Evolutionary conservation across 2,329 filamentous ascomycete species (phyloP).

Genomic region (Apiospora koreana): DNA sequence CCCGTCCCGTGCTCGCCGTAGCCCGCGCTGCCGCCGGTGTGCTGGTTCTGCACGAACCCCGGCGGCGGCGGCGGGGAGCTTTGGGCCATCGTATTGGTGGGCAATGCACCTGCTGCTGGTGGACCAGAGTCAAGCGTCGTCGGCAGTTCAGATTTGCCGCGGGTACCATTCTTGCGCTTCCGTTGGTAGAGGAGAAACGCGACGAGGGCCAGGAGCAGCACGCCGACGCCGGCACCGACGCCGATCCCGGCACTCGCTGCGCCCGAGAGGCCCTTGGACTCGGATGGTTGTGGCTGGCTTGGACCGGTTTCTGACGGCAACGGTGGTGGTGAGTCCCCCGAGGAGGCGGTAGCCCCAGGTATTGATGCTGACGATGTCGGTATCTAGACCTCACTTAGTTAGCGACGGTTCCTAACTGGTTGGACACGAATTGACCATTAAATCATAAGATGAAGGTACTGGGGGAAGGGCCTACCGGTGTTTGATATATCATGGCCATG

Average conservation of each 20-base stretch:
- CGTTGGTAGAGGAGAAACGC: conserved; percentile 17
- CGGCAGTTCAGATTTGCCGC: neutral
- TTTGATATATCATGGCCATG: neutral
- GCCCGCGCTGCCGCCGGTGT: neutral
- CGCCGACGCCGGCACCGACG: conserved; percentile 18
- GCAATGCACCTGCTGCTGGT: neutral
- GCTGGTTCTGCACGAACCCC: neutral
- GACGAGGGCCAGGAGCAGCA: conserved; percentile 14
- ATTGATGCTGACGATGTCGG: neutral
- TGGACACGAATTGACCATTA: no score
- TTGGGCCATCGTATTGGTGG: neutral
- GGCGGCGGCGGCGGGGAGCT: neutral
- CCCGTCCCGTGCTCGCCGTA: neutral
- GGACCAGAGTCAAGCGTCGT: neutral
- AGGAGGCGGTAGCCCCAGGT: neutral
- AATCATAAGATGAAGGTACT: no score
- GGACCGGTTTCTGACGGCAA: neutral
- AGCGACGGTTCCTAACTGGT: neutral
- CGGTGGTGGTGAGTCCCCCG: neutral
- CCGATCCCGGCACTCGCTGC: conserved; percentile 19
- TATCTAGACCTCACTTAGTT: neutral
- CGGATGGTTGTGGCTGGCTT: neutral
- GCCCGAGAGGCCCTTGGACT: conserved; percentile 11
- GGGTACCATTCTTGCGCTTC: neutral
- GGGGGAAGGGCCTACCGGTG: neutral